These are phyloP conservation scores for Macrophomina pseudophaseolina DNA, from an alignment of 2,329 filamentous ascomycete species.

Conservation along the genomic window DNA sequence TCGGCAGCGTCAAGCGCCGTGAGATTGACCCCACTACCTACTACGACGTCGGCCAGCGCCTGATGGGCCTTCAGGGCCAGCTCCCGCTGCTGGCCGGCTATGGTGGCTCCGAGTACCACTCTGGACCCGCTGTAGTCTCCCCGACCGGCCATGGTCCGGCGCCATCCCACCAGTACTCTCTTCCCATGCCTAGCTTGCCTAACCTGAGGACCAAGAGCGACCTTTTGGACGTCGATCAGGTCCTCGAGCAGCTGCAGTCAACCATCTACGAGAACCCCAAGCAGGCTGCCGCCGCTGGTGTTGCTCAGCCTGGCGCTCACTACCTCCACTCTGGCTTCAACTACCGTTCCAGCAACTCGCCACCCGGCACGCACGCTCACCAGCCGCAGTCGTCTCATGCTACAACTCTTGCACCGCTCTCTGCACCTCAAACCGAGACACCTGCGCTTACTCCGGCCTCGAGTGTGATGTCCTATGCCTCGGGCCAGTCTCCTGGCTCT, in stretches of 20 bases:
- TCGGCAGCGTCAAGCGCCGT: conserved; percentile 88
- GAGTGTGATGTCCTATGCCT: conserved; percentile 76
- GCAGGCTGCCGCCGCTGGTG: conserved; percentile 76
- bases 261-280: conserved; percentile 94
- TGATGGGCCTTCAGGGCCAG: conserved; percentile 77
- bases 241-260: conserved; percentile 93
- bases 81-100: conserved; percentile 46
- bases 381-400: conserved; percentile 59
- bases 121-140: conserved; percentile 58
- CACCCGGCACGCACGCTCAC: conserved; percentile 47
- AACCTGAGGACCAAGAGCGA: conserved; percentile 93
- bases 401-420: conserved; percentile 47
- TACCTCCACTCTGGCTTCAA: conserved; percentile 60
- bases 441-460: conserved; percentile 78
- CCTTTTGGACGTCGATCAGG: conserved; percentile 89
- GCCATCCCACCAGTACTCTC: conserved; percentile 78
- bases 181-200: conserved; percentile 83
- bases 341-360: conserved; percentile 64
- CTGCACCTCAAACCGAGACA: conserved; percentile 62
- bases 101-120: conserved; percentile 57
- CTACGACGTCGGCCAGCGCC: conserved; percentile 84
- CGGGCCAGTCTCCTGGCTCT: conserved; percentile 78
- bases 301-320: conserved; percentile 75
- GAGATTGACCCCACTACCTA: conserved; percentile 91
- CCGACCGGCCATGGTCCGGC: conserved; percentile 59